Base-by-base conservation (phyloP, 2,329 filamentous ascomycete genomes). In the Epichloe gansuensis region DNA sequence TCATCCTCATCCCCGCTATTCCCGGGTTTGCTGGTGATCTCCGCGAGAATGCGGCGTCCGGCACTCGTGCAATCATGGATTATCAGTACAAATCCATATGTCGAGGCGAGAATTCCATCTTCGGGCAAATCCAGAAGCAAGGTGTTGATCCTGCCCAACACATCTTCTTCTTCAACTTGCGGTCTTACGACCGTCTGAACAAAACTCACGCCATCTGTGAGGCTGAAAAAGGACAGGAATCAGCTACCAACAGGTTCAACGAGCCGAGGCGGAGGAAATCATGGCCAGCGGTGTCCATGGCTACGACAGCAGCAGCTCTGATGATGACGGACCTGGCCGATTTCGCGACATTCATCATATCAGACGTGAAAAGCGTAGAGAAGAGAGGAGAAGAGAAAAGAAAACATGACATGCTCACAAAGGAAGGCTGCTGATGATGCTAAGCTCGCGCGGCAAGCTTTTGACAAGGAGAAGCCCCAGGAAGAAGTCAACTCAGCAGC, bases 1-100 rank as follows among this genome's bases (percentile, higher is more conserved):
- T 98, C 56, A 80, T 95, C 53, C 60, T 97, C 25, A 94, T 97
- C 50, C 93, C 93, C 2, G 85, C 89, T 1, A 85, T 98, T 53
- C 91, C 93, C 7, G 93, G 91, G 0, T 98, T 98, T 61, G 91
- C 91, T 0, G 91, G 91, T 46, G 91, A 97, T 63, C 75, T 98
- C 34, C 76, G 91, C 53, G 82, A 90, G 12, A 83, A 88, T 60
- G 89, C 86, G 21, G 91, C 91, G 0, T 81, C 81, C 1, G 91
- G 91, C 9, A 97, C 91, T 0, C 73, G 89, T 48, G 91, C 91
- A 11, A 98, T 97, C 62, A 97, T 98, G 89, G 91, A 97, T 65
- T 97, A 95, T 63, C 93, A 97, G 65, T 98, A 93, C 75, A 95
- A 94, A 69, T 95, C 89, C 0, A 95, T 98, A 58, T 88, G 86